Evolutionary conservation across 306 rosid genomes (phyloP), one percentile per base, ranked within the genome.

Genomic region (Astragalus glycyphyllos): DNA sequence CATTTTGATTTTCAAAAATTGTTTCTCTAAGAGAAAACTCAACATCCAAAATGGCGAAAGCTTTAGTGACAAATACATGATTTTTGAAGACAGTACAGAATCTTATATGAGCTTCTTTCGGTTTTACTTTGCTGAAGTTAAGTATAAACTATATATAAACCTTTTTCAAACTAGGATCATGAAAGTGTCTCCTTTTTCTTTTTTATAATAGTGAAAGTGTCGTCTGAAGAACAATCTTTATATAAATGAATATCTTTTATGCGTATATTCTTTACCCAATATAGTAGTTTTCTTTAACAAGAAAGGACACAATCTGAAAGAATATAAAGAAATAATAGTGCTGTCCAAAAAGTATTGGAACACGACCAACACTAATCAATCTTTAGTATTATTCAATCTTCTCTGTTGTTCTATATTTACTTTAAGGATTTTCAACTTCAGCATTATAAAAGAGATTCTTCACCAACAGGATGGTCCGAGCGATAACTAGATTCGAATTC

Each of bases 281-380:
- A 56, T 47, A 38, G 35, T 62, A 56, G 5, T 31, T 29, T 63
- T 12, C 54, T 62, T 34, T 8, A 68, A 8, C 34, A 9, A 12
- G 51, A 15, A 12, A n/a, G 6, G 5, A 4, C 34, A n/a, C 41
- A 49, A 7, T 15, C 16, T 26, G 44, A 41, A 47, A 55, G 32
- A 64, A 41, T 46, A 73, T 13, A 73, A 61, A 45, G 61, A 53
- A 51, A 67, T 32, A 5, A 48, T 32, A 32, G 54, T 5, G 56
- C 68, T 68, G 34, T 66, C 44, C 40, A 72, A 73, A 61, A 68
- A 45, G 44, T 20, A n/a, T 41, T 35, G 7, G 67, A 79, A 57
- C 47, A 6, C 13, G 44, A 40, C 8, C 5, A 37, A 53, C 45
- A 12, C 9, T 55, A 11, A 58, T 37, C 70, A 49, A n/a, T 41